These are phyloP conservation scores for Diatrype stigma DNA, from an alignment of 2,329 filamentous ascomycete genomes.

Conservation along the genomic window DNA sequence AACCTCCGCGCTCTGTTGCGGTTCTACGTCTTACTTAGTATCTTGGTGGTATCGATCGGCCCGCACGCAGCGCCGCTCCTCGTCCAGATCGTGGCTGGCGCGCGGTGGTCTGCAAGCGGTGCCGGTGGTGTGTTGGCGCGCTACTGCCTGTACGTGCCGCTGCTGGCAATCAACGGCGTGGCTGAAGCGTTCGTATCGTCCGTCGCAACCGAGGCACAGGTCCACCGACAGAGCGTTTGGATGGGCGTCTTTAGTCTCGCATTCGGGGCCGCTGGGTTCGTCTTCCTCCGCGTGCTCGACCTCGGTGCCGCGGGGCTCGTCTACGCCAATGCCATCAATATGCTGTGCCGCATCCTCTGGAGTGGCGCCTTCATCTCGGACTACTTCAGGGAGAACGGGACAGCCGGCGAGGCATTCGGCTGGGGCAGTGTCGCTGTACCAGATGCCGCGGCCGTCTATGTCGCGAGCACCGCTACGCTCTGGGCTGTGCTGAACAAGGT, in stretches of 20 bases:
- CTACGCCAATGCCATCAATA: constrained; percentile 83
- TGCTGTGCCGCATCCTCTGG: constrained; percentile 81
- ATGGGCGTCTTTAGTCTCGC: constrained; percentile 78
- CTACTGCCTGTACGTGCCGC: constrained; percentile 91
- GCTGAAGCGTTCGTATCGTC: constrained; percentile 90
- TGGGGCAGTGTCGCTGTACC: constrained; percentile 41
- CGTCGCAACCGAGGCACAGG: constrained; percentile 69
- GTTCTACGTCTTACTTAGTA: constrained; percentile 69
- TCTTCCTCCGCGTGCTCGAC: constrained; percentile 65
- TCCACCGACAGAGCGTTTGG: constrained; percentile 74
- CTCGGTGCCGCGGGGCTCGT: constrained; percentile 79
- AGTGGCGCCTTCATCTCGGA: constrained; percentile 65
- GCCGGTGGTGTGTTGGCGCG: constrained; percentile 69
- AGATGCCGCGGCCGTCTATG: constrained; percentile 36
- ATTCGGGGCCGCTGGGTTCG: constrained; percentile 70
- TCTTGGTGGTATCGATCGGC: constrained; percentile 65
- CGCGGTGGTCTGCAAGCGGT: constrained; percentile 68
- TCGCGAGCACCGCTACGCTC: constrained; percentile 39
- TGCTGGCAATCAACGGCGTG: constrained; percentile 87
- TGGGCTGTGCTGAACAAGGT: constrained; percentile 29
- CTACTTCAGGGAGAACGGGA: constrained; percentile 53
- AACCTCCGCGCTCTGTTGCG: constrained; percentile 64
- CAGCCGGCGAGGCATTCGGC: constrained; percentile 32
- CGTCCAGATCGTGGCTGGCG: constrained; percentile 71
- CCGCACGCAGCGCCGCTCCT: constrained; percentile 71